Evolutionary conservation across 805 yeast genomes (phyloP).

Genomic region (Candida tallmaniae): DNA sequence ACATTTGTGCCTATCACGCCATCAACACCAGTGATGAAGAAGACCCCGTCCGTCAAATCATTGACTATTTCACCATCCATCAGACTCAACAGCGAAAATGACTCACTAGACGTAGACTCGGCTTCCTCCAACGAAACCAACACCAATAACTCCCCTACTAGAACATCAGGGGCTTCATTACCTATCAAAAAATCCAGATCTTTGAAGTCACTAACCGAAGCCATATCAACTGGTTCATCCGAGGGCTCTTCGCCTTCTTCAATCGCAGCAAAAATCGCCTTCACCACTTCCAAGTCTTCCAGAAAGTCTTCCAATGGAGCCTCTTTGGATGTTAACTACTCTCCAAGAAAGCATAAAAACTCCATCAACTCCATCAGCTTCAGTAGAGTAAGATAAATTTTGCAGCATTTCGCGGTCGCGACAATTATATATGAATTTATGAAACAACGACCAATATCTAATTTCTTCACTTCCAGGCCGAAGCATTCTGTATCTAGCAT

Average conservation of each 20-base stretch:
- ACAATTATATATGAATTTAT: neutral
- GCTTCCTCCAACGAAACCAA: conserved; percentile 1
- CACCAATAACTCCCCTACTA: conserved; percentile 10
- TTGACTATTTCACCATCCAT: conserved; percentile 36
- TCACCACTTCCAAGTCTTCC: conserved; percentile 15
- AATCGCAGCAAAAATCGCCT: conserved; percentile 25
- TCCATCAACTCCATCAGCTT: conserved; percentile 13
- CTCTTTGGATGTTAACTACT: conserved; percentile 4
- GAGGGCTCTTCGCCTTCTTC: conserved; percentile 18
- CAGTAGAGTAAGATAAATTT: conserved; percentile 6
- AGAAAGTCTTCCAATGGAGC: conserved; percentile 6
- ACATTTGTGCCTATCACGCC: conserved; percentile 8
- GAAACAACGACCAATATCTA: conserved; percentile 7
- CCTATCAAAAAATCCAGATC: conserved; percentile 7
- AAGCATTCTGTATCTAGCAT: neutral
- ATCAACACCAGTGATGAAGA: conserved; percentile 11
- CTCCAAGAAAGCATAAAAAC: conserved; percentile 12
- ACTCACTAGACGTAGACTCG: conserved; percentile 9
- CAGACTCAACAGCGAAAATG: conserved; percentile 11
- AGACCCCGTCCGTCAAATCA: conserved; percentile 34
- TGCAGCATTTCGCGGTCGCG: neutral
- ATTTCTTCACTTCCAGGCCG: conserved; percentile 2
- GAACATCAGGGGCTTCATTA: conserved; percentile 5
- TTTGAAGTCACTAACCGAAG: conserved; percentile 4
- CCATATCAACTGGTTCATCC: conserved; percentile 2